Evolutionary conservation across 805 yeast species (phyloP), one percentile per base, ranked within the genome.

Genomic region (Candida silvatica): DNA sequence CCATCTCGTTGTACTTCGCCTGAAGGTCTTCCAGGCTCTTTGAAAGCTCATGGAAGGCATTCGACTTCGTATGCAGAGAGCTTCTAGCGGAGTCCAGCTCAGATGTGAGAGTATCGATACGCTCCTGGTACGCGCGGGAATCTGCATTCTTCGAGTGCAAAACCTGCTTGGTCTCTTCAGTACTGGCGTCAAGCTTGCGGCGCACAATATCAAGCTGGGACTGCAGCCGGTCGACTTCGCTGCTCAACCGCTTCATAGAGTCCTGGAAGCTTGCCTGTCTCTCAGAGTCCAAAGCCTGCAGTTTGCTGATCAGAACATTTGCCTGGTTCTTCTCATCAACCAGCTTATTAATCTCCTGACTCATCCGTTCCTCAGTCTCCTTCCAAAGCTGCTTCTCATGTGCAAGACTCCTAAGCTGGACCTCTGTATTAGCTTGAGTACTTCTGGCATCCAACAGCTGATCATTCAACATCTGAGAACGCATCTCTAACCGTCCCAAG

Each of bases 271-370:
- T 59, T 1, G 56, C 44, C 34, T 79, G 81, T 35, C 87, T 66
- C 49, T 83, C 88, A 35, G 65, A 65, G 37, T 75, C 74, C 27
- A 74, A 49, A 2, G 74, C 48, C 53, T 83, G 90, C 30, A 84
- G 57, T 45, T 70, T 79, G 6, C 69, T 53, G 7, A 82, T 66
- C 38, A 77, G 61, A 3, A 71, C 66, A 44, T 69, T 77, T 27
- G 84, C 58, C 35, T 73, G 67, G 5, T 67, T 54, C 45, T 73
- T 76, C 48, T 86, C 95, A 3, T 67, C 66, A 30, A 66, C 58
- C 37, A 82, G 56, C 20, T 63, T 67, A 6, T 59, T 56, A 28
- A 76, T 65, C 41, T 81, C 85, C 11, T 59, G 58, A 22, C 67
- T 59, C 20, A 82, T 52, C 8, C 80, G 60, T 14, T 58, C 52